These are phyloP conservation scores for Micractinium sp. DNA, from an alignment of 139 green algal genomes.

Conservation along the genomic window DNA sequence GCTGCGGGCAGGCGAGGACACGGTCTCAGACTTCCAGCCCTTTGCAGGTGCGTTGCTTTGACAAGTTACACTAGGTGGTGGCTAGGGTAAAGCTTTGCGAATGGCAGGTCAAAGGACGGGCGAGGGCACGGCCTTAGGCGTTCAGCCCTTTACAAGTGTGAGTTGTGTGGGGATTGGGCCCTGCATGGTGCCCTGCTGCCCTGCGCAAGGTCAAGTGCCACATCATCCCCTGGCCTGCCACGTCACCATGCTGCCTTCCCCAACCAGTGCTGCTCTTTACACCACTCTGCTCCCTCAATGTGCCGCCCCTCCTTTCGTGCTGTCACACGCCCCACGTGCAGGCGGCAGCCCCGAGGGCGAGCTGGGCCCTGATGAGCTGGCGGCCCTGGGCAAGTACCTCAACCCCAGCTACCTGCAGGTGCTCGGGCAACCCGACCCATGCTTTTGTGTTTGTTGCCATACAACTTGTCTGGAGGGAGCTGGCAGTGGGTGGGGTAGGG, in stretches of 20 bases:
- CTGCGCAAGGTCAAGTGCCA: no score
- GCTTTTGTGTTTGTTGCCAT: neutral
- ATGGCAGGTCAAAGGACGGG: no score
- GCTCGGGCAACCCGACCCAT: neutral
- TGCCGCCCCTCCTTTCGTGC: neutral
- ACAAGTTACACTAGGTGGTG: neutral
- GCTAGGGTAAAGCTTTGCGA: neutral
- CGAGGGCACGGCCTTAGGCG: no score
- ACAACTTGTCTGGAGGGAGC: neutral
- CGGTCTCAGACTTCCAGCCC: conserved; percentile 33
- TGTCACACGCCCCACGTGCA: neutral
- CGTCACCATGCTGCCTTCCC: neutral
- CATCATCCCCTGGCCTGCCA: no score
- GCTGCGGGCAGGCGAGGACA: conserved; percentile 51
- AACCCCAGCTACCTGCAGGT: conserved; percentile 81
- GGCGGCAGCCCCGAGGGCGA: conserved; percentile 26
- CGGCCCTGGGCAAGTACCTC: conserved; percentile 64
- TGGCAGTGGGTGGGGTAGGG: no score
- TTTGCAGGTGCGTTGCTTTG: conserved; percentile 15
- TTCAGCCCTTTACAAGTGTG: no score
- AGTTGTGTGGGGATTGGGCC: no score
- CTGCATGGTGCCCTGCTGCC: no score
- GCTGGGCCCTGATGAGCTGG: conserved; percentile 62
- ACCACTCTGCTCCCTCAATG: no score
- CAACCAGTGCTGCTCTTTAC: no score